Evolutionary conservation across 2,329 filamentous ascomycete genomes (phyloP), one percentile per base, ranked within the genome.

Genomic region (Tolypocladium tropicale): DNA sequence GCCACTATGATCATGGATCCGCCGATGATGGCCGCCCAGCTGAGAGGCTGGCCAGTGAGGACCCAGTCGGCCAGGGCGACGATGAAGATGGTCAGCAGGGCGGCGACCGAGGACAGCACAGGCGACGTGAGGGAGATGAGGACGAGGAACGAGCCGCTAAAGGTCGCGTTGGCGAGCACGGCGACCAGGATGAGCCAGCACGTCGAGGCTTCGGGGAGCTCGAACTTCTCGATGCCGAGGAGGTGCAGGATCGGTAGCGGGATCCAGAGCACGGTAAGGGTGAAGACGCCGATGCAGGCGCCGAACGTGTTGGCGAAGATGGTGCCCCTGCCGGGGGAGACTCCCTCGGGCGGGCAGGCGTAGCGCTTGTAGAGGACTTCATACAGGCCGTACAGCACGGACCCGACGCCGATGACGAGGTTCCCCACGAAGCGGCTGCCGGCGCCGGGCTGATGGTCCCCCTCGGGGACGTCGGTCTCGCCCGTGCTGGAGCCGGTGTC

Each of bases 261-360:
- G 51, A 97, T 83, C 94, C 94, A 99, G 4, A 99, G 81, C 7
- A 97, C 88, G 1, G 82, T 73, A 30, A 97, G 72, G 0, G 94
- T 99, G 69, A 97, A 96, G 7, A 78, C 65, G 3, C 94, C 94
- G 60, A 99, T 94, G 67, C 93, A 76, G 61, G 85, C 89, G 55
- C 90, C 94, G 66, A 97, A 94, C 0, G 89, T 87, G 69, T 95
- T 97, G 65, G 94, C 92, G 64, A 99, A 97, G 58, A 97, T 85
- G 78, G 95, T 94, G 63, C 91, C 92, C n/a, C 92, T 84, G n/a
- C 82, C 84, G 0, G 94, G 83, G 48, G 83, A 86, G 55, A 86
- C 89, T 53, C 91, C 92, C 62, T 96, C 92, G 0, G 94, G 94
- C 12, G 94, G 94, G 68, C 94, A 99, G 16, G 93, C 93, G 58